Evolutionary conservation across 1,284 basidiomycete genomes (phyloP).

Genomic region (Rhodotorula glutinis): DNA sequence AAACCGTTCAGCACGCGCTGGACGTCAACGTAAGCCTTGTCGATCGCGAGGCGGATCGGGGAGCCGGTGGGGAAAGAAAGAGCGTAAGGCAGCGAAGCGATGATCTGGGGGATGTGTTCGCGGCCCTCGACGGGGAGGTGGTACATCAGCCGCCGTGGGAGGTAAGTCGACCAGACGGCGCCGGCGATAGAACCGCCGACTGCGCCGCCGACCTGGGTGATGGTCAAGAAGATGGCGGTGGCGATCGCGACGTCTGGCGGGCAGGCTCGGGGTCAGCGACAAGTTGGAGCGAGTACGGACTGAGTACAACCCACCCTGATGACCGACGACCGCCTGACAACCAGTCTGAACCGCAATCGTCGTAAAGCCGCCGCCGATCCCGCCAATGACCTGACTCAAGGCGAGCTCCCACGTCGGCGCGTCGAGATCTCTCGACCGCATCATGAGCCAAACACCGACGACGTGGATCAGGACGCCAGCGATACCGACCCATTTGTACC

Average conservation of each 20-base stretch:
- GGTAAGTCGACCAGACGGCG: slow-evolving; percentile 43
- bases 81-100: slow-evolving; percentile 42
- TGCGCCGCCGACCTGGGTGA: slow-evolving; percentile 46
- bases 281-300: too few relatives aligned
- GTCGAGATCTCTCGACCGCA: slow-evolving; percentile 43
- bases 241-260: slow-evolving; percentile 43
- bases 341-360: slow-evolving; percentile 44
- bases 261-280: too few relatives aligned
- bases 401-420: slow-evolving; percentile 44
- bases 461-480: slow-evolving; percentile 43
- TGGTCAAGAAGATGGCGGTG: slow-evolving; percentile 45
- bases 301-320: slow-evolving; percentile 22
- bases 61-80: slow-evolving; percentile 39
- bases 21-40: slow-evolving; percentile 42
- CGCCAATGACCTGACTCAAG: slow-evolving; percentile 42
- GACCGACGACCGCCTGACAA: slow-evolving; percentile 43
- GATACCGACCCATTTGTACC: slow-evolving; percentile 45
- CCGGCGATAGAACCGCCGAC: slow-evolving; percentile 45
- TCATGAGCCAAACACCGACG: slow-evolving; percentile 45
- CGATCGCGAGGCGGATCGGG: slow-evolving; percentile 37
- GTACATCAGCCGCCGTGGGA: slow-evolving; percentile 33
- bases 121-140: slow-evolving; percentile 32
- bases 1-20: slow-evolving; percentile 42
- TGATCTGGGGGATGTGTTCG: slow-evolving; percentile 39
- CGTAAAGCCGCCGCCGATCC: slow-evolving; percentile 42